These are phyloP conservation scores for Talaromyces funiculosus DNA, from an alignment of 2,329 filamentous ascomycete genomes.

Conservation along the genomic window DNA sequence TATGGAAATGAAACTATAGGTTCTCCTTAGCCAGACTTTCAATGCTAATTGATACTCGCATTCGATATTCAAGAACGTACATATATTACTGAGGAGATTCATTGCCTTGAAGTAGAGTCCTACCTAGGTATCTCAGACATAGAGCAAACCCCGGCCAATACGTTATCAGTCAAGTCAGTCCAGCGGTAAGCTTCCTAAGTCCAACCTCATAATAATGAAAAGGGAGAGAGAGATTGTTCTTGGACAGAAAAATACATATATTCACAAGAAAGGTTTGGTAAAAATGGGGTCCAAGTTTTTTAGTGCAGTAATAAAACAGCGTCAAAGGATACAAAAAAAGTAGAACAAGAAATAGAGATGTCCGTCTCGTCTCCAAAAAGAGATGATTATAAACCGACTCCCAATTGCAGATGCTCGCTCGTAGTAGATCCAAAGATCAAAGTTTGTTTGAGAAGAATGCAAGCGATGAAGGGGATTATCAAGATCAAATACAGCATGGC, in stretches of 20 bases:
- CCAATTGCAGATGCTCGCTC: slow-evolving; percentile 15
- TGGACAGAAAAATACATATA: slow-evolving; percentile 1
- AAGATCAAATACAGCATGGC: background rate
- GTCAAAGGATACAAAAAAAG: background rate
- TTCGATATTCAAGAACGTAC: background rate
- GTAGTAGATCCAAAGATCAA: slow-evolving; percentile 12
- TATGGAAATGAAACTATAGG: background rate
- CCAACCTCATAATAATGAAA: background rate
- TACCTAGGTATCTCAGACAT: background rate
- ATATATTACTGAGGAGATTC: background rate
- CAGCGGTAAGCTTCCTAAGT: background rate
- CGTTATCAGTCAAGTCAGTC: background rate
- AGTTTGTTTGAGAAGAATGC: slow-evolving; percentile 2
- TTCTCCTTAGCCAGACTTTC: background rate
- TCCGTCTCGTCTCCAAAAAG: background rate
- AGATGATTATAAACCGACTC: slow-evolving; percentile 8
- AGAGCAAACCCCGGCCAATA: background rate
- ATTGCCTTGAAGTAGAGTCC: background rate
- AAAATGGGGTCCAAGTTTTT: background rate
- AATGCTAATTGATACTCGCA: background rate
- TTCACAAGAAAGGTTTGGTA: background rate
- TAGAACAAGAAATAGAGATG: slow-evolving; percentile 4
- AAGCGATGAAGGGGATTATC: slow-evolving; percentile 3
- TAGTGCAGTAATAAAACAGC: slow-evolving; percentile 7
- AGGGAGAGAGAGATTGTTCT: background rate